These are phyloP conservation scores for Tylopilus felleus DNA, from an alignment of 768 basidiomycete species.

Conservation along the genomic window DNA sequence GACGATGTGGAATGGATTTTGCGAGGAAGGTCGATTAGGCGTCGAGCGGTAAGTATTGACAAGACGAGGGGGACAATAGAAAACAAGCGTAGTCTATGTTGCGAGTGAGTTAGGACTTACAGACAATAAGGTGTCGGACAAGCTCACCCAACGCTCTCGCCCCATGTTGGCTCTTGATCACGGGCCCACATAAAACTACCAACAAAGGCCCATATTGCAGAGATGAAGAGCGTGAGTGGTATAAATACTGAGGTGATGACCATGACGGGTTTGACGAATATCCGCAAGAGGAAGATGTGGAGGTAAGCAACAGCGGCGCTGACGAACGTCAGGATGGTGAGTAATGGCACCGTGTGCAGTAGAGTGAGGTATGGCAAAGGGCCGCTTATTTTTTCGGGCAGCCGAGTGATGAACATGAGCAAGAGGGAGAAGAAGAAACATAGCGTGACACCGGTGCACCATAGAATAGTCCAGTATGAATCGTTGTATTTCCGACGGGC, in stretches of 20 bases:
- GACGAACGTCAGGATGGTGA: slow-evolving; percentile 66
- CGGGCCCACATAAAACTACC: slow-evolving; percentile 69
- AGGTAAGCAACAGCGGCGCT: slow-evolving; percentile 70
- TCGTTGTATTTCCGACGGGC: slow-evolving; percentile 73
- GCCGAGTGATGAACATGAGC: slow-evolving; percentile 55
- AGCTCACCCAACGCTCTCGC: slow-evolving; percentile 74
- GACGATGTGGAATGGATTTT: slow-evolving; percentile 65
- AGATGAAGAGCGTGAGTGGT: slow-evolving; percentile 69
- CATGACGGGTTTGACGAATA: slow-evolving; percentile 85
- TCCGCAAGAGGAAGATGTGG: slow-evolving; percentile 71
- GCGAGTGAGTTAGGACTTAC: slow-evolving; percentile 9
- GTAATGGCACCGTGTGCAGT: slow-evolving; percentile 72
- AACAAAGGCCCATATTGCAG: slow-evolving; percentile 76
- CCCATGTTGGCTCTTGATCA: slow-evolving; percentile 67
- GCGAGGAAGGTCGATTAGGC: slow-evolving; percentile 67
- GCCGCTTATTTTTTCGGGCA: slow-evolving; percentile 33
- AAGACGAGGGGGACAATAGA: slow-evolving; percentile 70
- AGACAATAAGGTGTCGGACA: not conserved
- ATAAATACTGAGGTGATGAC: slow-evolving; percentile 72
- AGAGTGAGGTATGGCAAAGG: slow-evolving; percentile 62
- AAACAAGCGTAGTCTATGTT: slow-evolving; percentile 52
- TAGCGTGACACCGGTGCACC: slow-evolving; percentile 55
- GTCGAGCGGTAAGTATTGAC: slow-evolving; percentile 66
- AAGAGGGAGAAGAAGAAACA: slow-evolving; percentile 64
- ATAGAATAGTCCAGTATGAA: slow-evolving; percentile 65